Conservation (phyloP, 345 rosid genomes). For the Populus euphratica region DNA sequence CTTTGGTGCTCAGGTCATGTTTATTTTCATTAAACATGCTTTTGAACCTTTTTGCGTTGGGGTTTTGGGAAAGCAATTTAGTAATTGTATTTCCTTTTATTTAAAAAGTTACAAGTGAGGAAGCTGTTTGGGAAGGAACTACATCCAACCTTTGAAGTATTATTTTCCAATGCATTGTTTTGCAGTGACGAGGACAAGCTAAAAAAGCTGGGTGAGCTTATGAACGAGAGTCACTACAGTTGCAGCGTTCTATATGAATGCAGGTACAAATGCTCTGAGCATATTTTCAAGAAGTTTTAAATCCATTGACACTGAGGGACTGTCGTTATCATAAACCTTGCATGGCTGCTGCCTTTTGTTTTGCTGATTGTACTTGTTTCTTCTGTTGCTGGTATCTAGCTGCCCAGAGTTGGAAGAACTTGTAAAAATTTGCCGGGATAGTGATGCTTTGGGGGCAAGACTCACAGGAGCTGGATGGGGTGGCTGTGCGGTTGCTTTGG, state of each 20-base stretch:
- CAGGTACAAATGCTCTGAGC: slow-evolving; percentile 47
- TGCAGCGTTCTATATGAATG: slow-evolving; percentile 89
- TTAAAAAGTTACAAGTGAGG: background rate
- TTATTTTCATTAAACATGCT: background rate
- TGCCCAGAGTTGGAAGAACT: slow-evolving; percentile 97
- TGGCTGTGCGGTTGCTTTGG: slow-evolving; percentile 89
- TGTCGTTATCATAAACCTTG: background rate
- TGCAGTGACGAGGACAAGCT: slow-evolving; percentile 85
- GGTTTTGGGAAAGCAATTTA: background rate
- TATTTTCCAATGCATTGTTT: slow-evolving; percentile 10
- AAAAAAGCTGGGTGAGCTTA: slow-evolving; percentile 82
- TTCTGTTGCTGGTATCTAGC: slow-evolving; percentile 32
- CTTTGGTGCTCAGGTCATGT: background rate
- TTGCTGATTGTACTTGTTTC: background rate
- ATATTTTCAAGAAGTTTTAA: background rate
- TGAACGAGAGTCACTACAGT: slow-evolving; percentile 93
- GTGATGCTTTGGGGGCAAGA: slow-evolving; percentile 88
- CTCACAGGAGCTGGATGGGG: slow-evolving; percentile 99
- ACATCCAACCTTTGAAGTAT: background rate
- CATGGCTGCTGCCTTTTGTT: background rate
- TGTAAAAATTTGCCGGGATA: slow-evolving; percentile 57
- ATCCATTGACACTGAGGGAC: too few species aligned
- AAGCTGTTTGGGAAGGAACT: background rate
- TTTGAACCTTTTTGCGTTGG: background rate
- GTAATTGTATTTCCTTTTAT: background rate